phyloP scores from a whole-genome alignment of 2,329 filamentous ascomycete genomes.

The Aureobasidium sp. region DNA sequence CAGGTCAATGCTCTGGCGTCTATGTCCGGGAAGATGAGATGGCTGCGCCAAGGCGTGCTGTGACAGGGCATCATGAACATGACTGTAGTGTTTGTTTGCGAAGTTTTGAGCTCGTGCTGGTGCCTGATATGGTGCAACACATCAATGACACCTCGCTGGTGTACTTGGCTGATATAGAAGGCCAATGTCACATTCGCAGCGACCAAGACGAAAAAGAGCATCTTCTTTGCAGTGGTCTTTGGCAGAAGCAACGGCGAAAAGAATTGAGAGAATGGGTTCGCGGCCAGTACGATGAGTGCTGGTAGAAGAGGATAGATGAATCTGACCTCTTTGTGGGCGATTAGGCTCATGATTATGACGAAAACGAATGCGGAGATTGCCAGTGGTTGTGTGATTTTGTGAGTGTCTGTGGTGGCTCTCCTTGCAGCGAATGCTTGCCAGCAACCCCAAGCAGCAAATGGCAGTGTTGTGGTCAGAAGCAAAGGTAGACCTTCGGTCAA shows the following conservation, averaged over 20 bases:
- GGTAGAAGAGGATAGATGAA: slow-evolving; percentile 93
- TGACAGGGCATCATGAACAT: slow-evolving; percentile 95
- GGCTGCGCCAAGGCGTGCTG: slow-evolving; percentile 88
- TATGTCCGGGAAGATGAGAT: slow-evolving; percentile 68
- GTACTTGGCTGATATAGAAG: slow-evolving; percentile 65
- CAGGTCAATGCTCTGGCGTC: slow-evolving; percentile 80
- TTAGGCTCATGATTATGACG: slow-evolving; percentile 64
- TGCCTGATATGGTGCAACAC: slow-evolving; percentile 70
- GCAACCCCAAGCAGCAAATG: slow-evolving; percentile 63
- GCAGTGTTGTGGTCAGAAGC: slow-evolving; percentile 73
- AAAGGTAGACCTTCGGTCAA: slow-evolving; percentile 82
- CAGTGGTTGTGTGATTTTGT: slow-evolving; percentile 21
- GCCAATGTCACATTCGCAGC: slow-evolving; percentile 63
- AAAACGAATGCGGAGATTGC: slow-evolving; percentile 52
- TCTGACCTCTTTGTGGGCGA: slow-evolving; percentile 93
- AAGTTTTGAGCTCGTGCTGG: slow-evolving; percentile 54
- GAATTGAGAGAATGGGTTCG: slow-evolving; percentile 58
- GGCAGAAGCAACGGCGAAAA: slow-evolving; percentile 42
- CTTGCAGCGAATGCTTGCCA: slow-evolving; percentile 39
- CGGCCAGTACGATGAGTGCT: slow-evolving; percentile 73
- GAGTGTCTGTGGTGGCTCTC: neutral
- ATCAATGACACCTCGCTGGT: slow-evolving; percentile 72
- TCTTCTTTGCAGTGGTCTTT: slow-evolving; percentile 38
- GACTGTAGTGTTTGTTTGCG: slow-evolving; percentile 42
- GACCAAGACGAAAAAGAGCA: slow-evolving; percentile 49